A percentile compares a stretch with the other conserved stretches of the same genome.
Conservation (phyloP, 371 early-diverging fungal genomes). For the Mucor velutinosus region DNA sequence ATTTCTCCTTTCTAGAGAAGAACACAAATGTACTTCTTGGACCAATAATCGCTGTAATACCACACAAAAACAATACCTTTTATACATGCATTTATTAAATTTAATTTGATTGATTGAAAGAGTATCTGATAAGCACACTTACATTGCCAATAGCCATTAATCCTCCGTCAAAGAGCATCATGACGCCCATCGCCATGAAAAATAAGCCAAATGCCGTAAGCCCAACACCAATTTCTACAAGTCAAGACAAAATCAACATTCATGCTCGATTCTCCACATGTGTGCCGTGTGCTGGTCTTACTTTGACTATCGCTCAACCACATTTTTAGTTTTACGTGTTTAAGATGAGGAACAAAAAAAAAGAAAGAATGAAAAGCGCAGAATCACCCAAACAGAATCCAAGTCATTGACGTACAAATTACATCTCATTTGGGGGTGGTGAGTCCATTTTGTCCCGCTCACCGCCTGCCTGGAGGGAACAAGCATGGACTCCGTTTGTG, state of each 20-base stretch:
- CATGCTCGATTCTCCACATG: background rate
- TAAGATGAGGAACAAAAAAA: background rate
- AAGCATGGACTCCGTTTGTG: background rate
- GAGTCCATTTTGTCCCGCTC: background rate
- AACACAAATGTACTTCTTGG: constrained; percentile 81
- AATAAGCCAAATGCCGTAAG: constrained; percentile 94
- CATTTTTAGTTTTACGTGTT: constrained; percentile 41
- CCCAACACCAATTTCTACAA: constrained; percentile 92
- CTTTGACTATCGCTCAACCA: constrained; percentile 87
- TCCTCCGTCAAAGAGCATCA: constrained; percentile 94
- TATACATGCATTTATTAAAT: background rate
- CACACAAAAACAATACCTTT: constrained; percentile 89
- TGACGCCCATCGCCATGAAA: constrained; percentile 90
- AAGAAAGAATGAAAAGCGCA: background rate
- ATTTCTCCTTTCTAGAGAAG: constrained; percentile 80
- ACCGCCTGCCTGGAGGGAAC: too few species aligned
- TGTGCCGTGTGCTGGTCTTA: constrained; percentile 33
- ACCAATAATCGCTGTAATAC: constrained; percentile 90
- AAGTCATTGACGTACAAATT: background rate
- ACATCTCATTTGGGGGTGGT: background rate
- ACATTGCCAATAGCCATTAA: constrained; percentile 96
- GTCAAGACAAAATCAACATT: background rate
- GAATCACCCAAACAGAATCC: background rate
- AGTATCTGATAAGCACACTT: constrained; percentile 13
- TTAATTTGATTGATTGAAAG: background rate